These are phyloP conservation scores for Debaryomyces fabryi DNA, from an alignment of 1,139 yeast genomes.

Conservation along the genomic window DNA sequence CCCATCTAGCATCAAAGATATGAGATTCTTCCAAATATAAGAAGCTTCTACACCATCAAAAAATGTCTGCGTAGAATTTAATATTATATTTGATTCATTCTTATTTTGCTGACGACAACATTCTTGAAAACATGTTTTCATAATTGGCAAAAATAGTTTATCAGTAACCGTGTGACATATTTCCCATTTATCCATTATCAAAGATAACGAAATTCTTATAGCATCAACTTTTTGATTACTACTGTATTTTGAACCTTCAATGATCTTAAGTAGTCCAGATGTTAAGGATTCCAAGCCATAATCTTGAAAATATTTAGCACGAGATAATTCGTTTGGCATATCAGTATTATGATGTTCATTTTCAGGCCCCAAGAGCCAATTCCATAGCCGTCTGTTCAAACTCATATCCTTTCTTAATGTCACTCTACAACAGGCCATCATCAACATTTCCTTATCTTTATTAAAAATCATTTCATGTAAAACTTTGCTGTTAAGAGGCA, in stretches of 20 bases:
- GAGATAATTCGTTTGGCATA: conserved; percentile 16
- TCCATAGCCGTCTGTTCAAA: conserved; percentile 88
- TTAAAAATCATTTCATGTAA: conserved; percentile 49
- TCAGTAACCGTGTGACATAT: conserved; percentile 78
- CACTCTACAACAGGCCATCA: conserved; percentile 66
- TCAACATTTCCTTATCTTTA: conserved; percentile 58
- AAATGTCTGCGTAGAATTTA: conserved; percentile 57
- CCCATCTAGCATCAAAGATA: conserved; percentile 22
- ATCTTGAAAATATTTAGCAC: conserved; percentile 59
- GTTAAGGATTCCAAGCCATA: conserved; percentile 56
- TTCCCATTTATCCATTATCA: conserved; percentile 93
- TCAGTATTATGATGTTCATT: conserved; percentile 16
- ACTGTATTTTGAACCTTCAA: conserved; percentile 32
- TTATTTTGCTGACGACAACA: neutral
- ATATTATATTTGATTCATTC: neutral
- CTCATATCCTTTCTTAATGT: conserved; percentile 90
- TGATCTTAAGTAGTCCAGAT: conserved; percentile 53
- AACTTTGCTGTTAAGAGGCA: conserved; percentile 66
- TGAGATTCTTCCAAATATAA: conserved; percentile 71
- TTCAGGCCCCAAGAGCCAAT: conserved; percentile 84
- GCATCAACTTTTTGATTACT: conserved; percentile 46
- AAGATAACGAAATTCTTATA: conserved; percentile 59
- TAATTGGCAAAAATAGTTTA: conserved; percentile 62
- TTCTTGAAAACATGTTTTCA: conserved; percentile 36
- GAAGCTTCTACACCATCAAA: conserved; percentile 85